phyloP scores from a whole-genome alignment of 352 stramenopile genomes.

The Globisporangium orthogonon region DNA sequence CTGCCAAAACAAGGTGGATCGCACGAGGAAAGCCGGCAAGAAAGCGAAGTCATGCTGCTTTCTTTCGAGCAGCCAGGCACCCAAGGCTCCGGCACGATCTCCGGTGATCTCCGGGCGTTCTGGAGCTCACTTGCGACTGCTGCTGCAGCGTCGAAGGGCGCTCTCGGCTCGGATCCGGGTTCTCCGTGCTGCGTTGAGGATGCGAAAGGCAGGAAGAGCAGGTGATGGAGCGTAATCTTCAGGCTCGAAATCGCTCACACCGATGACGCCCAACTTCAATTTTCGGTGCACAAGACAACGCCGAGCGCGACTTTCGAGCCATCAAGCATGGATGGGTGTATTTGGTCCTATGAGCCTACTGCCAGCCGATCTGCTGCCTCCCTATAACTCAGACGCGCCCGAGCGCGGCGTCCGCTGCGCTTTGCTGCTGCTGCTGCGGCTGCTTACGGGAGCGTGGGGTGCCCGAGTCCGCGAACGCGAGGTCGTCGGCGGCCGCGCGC shows the following conservation, averaged over 20 bases:
- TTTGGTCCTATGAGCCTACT: no score
- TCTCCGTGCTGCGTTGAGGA: no score
- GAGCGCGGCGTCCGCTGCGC: slow-evolving; percentile 9
- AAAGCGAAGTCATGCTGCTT: not conserved
- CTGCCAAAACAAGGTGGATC: not conserved
- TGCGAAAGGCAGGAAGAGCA: no score
- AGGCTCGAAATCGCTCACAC: no score
- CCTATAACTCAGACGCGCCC: slow-evolving; percentile 22
- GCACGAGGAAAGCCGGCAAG: not conserved
- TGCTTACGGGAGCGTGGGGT: slow-evolving; percentile 35
- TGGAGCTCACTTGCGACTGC: slow-evolving; percentile 25
- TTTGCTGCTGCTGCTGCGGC: slow-evolving; percentile 17
- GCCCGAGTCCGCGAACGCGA: slow-evolving; percentile 37
- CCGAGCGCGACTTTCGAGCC: no score
- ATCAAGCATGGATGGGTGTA: no score
- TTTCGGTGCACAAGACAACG: no score
- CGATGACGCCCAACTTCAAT: no score
- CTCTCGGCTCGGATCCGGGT: no score
- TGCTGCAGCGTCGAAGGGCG: no score
- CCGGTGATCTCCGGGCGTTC: slow-evolving; percentile 23
- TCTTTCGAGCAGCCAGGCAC: not conserved
- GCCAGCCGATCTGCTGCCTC: no score
- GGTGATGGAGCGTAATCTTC: no score
- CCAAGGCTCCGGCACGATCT: not conserved
- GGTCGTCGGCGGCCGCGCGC: slow-evolving; percentile 26